Base-by-base conservation (phyloP, 2,329 filamentous ascomycete genomes). In the Fusarium anthophilum region DNA sequence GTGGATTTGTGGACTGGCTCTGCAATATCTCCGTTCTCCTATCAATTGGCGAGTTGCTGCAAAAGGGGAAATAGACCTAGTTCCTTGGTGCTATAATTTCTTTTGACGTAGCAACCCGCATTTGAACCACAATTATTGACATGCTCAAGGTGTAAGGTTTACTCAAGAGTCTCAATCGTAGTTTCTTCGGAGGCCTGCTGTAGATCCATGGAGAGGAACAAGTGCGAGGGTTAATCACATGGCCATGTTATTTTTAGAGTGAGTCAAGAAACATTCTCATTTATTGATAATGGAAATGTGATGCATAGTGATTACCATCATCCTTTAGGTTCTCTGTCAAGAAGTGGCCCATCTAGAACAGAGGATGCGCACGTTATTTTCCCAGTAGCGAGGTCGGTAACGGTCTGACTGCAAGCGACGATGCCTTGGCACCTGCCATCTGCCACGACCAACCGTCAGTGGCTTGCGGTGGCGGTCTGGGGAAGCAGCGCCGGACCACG, bases 181-280 rank as follows among this genome's bases (percentile, higher is more conserved):
- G 60, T 66, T 62, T 59, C 32, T 74, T 59, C 48, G 56, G 65
- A 70, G 56, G 61, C 64, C 59, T 69, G 55, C 59, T 45, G 59
- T 63, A 69, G 68, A 69, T 73, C 63, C 59, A 59, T 28, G 35
- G 53, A 72, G 59, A 60, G 44, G 39, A 66, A 53, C 47, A 45
- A 70, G 44, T 57, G 61, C n/a, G 56, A 70, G 48, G 64, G 48
- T 69, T 32, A 32, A 63, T 53, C 63, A 55, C 58, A 68, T 57
- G 63, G 68, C 54, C 8, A 51, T 32, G 55, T 60, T 74, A 73
- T 75, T 75, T 75, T 74, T 73, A 74, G 64, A 39, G 26, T n/a
- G 64, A 37, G 32, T 38, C 37, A 48, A 66, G 55, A 70, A 48
- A 41, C 30, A 62, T 35, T 50, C 14, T 26, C 32, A 7, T 18